phyloP scores from a whole-genome alignment of 495 filamentous ascomycete species.

The Daldinia concentrica region DNA sequence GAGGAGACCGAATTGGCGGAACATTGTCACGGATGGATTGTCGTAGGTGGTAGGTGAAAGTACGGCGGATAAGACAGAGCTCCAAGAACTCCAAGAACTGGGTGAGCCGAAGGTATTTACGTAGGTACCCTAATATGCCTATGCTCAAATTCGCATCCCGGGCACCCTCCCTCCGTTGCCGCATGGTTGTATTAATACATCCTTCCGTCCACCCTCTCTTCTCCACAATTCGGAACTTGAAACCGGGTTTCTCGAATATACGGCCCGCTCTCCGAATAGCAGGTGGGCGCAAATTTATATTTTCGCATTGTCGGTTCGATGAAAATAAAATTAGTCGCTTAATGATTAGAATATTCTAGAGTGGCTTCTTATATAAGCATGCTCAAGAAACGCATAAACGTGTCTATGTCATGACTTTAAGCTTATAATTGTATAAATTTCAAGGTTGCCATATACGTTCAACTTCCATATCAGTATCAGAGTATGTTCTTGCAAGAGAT shows the following conservation, averaged over 20 bases:
- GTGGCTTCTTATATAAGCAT: background rate
- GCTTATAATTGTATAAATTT: too few species aligned
- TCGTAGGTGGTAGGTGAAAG: constrained; percentile 16
- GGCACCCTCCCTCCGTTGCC: constrained; percentile 29
- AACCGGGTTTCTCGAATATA: background rate
- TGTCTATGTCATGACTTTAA: background rate
- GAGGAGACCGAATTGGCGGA: constrained; percentile 54
- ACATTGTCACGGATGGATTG: constrained; percentile 51
- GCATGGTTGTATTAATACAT: background rate
- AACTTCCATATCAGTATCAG: too few species aligned
- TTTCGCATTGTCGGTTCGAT: background rate
- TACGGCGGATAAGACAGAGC: constrained; percentile 16
- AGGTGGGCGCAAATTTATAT: background rate
- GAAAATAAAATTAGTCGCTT: background rate
- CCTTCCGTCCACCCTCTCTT: background rate
- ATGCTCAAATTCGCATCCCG: constrained; percentile 29
- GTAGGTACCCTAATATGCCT: background rate
- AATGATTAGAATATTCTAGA: background rate
- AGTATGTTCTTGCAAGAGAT: too few species aligned
- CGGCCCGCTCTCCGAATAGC: background rate
- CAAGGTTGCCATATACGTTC: too few species aligned
- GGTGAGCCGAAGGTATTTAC: constrained; percentile 45
- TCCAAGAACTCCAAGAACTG: constrained; percentile 16
- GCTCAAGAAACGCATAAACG: background rate
- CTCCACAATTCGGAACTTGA: background rate